These are phyloP conservation scores for Anisodus acutangulus DNA, from an alignment of 257 asterid species.

Conservation along the genomic window DNA sequence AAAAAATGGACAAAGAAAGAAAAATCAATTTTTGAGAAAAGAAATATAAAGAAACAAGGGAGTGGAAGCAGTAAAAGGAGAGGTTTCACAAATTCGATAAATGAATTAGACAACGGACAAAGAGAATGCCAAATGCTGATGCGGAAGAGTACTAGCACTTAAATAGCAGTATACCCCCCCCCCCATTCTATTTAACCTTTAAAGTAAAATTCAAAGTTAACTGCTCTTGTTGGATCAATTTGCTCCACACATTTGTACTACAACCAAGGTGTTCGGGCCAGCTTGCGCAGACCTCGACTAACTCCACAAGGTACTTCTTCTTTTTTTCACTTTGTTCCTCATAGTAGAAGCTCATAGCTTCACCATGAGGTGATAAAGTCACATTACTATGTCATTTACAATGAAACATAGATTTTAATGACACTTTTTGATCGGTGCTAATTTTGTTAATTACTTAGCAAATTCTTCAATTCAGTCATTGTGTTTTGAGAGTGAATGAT, in stretches of 20 bases:
- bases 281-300: not conserved
- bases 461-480: conserved; percentile 7
- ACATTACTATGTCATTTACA: not conserved
- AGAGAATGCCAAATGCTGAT: not conserved
- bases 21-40: not conserved
- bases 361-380: not conserved
- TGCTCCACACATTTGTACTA: not conserved
- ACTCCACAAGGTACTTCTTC: not conserved
- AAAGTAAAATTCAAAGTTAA: not conserved
- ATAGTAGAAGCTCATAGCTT: not conserved
- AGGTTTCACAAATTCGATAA: not conserved
- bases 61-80: not conserved
- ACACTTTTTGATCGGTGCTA: not conserved
- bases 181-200: not conserved
- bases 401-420: not conserved
- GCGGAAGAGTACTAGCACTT: not conserved
- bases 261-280: not conserved
- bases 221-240: not conserved
- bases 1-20: not conserved
- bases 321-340: not conserved
- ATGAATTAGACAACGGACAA: not conserved
- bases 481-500: not conserved
- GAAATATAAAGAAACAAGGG: not conserved
- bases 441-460: conserved; percentile 14
- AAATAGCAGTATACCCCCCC: not conserved